These are phyloP conservation scores for Taphrina sp. DNA, from an alignment of 1,139 yeast species.

Conservation along the genomic window DNA sequence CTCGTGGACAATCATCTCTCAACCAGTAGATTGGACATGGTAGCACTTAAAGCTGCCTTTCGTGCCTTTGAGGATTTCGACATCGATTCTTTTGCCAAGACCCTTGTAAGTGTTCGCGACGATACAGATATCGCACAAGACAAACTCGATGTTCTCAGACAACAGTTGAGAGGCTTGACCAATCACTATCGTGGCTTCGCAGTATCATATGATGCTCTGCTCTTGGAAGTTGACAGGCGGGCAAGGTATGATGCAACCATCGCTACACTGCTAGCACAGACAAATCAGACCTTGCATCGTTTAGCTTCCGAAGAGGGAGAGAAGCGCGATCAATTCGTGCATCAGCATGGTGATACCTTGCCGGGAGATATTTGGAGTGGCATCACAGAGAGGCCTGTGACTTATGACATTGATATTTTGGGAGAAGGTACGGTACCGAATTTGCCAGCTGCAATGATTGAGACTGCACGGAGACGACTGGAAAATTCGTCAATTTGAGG, in stretches of 20 bases:
- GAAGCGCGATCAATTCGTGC: slow-evolving; percentile 6
- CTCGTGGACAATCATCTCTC: slow-evolving; percentile 1
- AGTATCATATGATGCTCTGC: slow-evolving; percentile 13
- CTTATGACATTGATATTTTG: background rate
- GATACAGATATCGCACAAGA: background rate
- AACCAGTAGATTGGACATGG: background rate
- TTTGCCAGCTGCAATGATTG: slow-evolving; percentile 6
- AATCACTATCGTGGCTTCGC: slow-evolving; percentile 12
- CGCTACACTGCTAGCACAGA: slow-evolving; percentile 2
- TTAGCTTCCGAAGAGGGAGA: slow-evolving; percentile 8
- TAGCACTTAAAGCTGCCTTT: slow-evolving; percentile 1
- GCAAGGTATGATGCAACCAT: slow-evolving; percentile 14
- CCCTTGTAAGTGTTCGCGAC: background rate
- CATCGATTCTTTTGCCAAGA: background rate
- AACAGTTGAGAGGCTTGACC: slow-evolving; percentile 12
- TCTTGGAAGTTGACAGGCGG: slow-evolving; percentile 20
- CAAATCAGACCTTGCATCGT: slow-evolving; percentile 4
- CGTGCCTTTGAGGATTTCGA: slow-evolving; percentile 8
- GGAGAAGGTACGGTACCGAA: background rate
- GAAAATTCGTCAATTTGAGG: no score
- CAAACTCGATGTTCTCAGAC: background rate
- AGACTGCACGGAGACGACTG: no score
- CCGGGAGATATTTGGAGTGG: slow-evolving; percentile 30
- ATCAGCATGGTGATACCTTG: slow-evolving; percentile 9
- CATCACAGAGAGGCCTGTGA: background rate